Evolutionary conservation across 768 basidiomycete species (phyloP).

Genomic region (Tephrocybe sp.): DNA sequence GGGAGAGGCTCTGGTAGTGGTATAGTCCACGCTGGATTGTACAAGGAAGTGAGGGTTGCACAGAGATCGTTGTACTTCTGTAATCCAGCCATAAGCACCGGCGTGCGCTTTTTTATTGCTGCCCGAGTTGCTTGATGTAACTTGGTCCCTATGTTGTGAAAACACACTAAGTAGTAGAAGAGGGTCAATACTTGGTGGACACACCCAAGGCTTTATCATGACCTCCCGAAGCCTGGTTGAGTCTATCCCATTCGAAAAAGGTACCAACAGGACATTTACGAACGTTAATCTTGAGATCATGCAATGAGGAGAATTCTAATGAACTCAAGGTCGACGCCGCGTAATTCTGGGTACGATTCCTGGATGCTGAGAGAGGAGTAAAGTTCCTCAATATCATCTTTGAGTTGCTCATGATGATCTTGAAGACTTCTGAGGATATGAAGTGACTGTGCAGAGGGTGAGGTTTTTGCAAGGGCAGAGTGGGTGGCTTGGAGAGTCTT

Average conservation of each 20-base stretch:
- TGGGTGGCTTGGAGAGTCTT: too few species aligned
- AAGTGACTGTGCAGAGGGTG: too few species aligned
- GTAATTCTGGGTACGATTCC: background rate
- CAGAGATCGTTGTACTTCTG: slow-evolving; percentile 28
- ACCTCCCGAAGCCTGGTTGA: slow-evolving; percentile 31
- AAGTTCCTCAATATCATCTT: background rate
- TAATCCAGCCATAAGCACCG: slow-evolving; percentile 28
- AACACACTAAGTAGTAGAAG: background rate
- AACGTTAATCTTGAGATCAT: background rate
- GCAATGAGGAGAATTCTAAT: background rate
- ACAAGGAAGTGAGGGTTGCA: slow-evolving; percentile 21
- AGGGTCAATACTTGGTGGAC: background rate
- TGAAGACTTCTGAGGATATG: slow-evolving; percentile 1
- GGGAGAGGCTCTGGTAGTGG: slow-evolving; percentile 33
- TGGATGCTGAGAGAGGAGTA: background rate
- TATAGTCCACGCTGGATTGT: slow-evolving; percentile 23
- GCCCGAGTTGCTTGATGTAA: slow-evolving; percentile 31
- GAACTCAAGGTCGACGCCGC: background rate
- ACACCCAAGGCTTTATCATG: slow-evolving; percentile 31
- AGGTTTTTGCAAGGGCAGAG: too few species aligned
- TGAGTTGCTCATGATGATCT: slow-evolving; percentile 7
- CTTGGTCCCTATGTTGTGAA: slow-evolving; percentile 26
- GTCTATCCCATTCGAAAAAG: background rate
- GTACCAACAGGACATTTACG: background rate
- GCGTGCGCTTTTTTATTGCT: slow-evolving; percentile 29